Evolutionary conservation across 441 rosid genomes (phyloP).

Genomic region (Macaranga tanarius): DNA sequence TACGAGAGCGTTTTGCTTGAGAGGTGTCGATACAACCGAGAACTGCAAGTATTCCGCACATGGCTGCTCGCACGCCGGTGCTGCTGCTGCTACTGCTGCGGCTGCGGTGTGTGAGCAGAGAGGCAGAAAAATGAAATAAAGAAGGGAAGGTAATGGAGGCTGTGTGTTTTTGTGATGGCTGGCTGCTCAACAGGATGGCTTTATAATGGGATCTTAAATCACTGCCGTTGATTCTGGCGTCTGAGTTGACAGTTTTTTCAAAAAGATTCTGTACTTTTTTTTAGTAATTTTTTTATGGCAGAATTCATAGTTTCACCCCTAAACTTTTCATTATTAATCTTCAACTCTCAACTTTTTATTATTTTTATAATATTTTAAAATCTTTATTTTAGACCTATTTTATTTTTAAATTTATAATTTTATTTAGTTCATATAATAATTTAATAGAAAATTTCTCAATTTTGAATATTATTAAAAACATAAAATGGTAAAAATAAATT

Average conservation of each 20-base stretch:
- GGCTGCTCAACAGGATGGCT: slow-evolving; percentile 15
- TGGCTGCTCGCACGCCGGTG: slow-evolving; percentile 34
- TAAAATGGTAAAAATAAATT: no score
- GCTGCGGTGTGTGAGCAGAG: slow-evolving; percentile 5
- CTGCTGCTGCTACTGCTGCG: neutral
- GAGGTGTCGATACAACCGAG: slow-evolving; percentile 82
- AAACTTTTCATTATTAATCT: no score
- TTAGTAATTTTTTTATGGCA: neutral
- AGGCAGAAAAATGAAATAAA: slow-evolving; percentile 6
- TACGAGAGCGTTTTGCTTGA: slow-evolving; percentile 90
- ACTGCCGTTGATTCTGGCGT: slow-evolving; percentile 43
- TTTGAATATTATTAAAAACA: no score
- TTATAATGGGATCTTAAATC: slow-evolving; percentile 25
- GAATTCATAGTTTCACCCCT: no score
- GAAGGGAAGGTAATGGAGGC: neutral
- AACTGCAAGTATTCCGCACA: slow-evolving; percentile 98
- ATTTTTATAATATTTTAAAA: no score
- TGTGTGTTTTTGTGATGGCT: neutral
- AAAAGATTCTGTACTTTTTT: slow-evolving; percentile 4
- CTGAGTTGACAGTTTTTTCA: neutral
- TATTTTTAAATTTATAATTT: no score
- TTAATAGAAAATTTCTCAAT: no score
- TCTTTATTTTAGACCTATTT: no score
- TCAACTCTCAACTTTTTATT: no score
- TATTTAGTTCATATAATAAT: no score